phyloP scores from a whole-genome alignment of 768 basidiomycete genomes.

The Macrolepiota dolichaula region DNA sequence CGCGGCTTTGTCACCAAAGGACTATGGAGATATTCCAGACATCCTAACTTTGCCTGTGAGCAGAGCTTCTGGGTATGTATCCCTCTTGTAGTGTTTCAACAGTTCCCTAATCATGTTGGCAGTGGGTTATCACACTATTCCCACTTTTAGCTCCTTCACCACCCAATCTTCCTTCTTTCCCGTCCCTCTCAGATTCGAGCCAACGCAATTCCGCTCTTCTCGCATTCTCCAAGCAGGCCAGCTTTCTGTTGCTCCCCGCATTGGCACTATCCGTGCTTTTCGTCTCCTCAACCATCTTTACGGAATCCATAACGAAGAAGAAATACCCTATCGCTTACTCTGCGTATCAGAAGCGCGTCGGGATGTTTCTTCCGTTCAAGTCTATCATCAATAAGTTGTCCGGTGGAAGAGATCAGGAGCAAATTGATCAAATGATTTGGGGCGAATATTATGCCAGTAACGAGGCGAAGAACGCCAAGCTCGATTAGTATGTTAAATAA shows the following conservation, averaged over 20 bases:
- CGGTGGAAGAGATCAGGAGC: background rate
- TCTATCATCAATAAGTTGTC: background rate
- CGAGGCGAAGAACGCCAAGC: background rate
- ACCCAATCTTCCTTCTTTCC: conserved; percentile 20
- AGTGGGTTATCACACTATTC: conserved; percentile 70
- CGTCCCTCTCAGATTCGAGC: conserved; percentile 16
- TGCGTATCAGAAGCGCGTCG: conserved; percentile 74
- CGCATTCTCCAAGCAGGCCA: conserved; percentile 16
- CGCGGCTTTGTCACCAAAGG: conserved; percentile 86
- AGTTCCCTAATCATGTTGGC: background rate
- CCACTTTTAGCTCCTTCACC: conserved; percentile 48
- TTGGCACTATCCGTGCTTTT: conserved; percentile 68
- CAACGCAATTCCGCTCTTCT: conserved; percentile 25
- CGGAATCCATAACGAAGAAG: conserved; percentile 71
- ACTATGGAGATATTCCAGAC: conserved; percentile 82
- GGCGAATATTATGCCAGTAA: background rate
- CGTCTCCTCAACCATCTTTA: conserved; percentile 71
- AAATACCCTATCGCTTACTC: conserved; percentile 75
- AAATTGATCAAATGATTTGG: conserved; percentile 3
- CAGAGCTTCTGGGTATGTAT: conserved; percentile 77
- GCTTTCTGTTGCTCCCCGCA: conserved; percentile 43
- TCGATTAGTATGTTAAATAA: background rate
- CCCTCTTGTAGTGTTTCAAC: background rate
- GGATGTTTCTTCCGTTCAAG: conserved; percentile 55
- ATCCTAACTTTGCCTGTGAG: conserved; percentile 93